Evolutionary conservation across 805 yeast species (phyloP), one percentile per base, ranked within the genome.

Genomic region (Yarrowia yakushimensis): DNA sequence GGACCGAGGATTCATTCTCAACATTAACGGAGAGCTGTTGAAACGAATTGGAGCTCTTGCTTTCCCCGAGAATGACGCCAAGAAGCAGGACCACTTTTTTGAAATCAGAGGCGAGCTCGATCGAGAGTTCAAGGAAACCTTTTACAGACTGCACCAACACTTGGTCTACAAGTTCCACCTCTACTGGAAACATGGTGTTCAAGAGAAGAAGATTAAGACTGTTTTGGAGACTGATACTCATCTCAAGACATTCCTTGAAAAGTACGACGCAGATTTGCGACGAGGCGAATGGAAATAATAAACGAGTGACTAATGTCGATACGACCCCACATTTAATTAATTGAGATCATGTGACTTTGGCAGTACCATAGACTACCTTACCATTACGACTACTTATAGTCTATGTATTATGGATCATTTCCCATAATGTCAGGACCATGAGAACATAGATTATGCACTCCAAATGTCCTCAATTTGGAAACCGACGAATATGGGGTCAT

Each of bases 161-260:
- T 31, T 66, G 11, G 60, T 70, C 23, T 9, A 39, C 18, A 45
- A 61, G 23, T 70, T 70, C 65, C 72, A 70, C 45, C 60, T 23
- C 15, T 36, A 27, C n/a, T 70, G 73, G 73, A 41, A 55, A 9
- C 37, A 39, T 4, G 65, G 63, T 12, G 62, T 64, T 7, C 27
- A 33, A 22, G 20, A 36, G 13, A 67, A 69, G 11, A 20, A n/a
- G 18, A 65, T 70, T 20, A 54, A 62, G 31, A 63, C 61, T 13
- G 69, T 67, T 22, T 55, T 45, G 11, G 27, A 43, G 36, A 59
- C 62, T 8, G 62, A 59, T 20, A 25, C 30, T 18, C 33, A 42
- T n/a, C 54, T 59, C 6, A 42, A 59, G 34, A n/a, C n/a, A 7
- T 59, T 59, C 15, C 18, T 59, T 31, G 36, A 59, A 3, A 55